phyloP scores from a whole-genome alignment of 2,329 filamentous ascomycete genomes.

The Ophiocordyceps camponoti-floridani region DNA sequence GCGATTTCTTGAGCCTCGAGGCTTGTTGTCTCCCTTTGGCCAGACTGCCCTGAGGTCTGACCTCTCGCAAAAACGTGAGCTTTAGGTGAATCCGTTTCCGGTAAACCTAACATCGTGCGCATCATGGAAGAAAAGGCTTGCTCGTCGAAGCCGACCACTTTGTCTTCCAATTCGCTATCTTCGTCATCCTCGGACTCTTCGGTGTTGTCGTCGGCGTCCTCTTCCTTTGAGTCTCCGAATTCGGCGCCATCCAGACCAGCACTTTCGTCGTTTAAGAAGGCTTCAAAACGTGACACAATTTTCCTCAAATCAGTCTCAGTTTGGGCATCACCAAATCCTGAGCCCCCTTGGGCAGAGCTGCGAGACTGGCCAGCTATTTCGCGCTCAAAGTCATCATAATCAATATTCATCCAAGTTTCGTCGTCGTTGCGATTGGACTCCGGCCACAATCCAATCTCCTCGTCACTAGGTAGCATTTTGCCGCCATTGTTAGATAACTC shows the following conservation, averaged over 20 bases:
- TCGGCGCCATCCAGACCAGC: slow-evolving; percentile 68
- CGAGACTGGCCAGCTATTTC: slow-evolving; percentile 42
- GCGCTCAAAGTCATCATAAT: slow-evolving; percentile 73
- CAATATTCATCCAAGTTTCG: slow-evolving; percentile 83
- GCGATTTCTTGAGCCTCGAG: slow-evolving; percentile 30
- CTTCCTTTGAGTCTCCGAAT: slow-evolving; percentile 53
- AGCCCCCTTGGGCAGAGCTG: slow-evolving; percentile 8
- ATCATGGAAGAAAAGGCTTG: slow-evolving; percentile 74
- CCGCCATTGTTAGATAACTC: slow-evolving; percentile 60
- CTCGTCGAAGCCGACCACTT: slow-evolving; percentile 67
- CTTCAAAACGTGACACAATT: slow-evolving; percentile 86
- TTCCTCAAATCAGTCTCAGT: slow-evolving; percentile 66
- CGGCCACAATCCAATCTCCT: slow-evolving; percentile 57
- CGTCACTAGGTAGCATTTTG: slow-evolving; percentile 44
- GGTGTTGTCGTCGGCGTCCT: slow-evolving; percentile 30
- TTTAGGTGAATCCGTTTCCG: slow-evolving; percentile 8
- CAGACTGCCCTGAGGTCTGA: background rate
- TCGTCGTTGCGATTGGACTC: slow-evolving; percentile 49
- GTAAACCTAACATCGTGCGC: slow-evolving; percentile 73
- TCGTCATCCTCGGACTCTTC: slow-evolving; percentile 32
- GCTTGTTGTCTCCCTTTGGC: background rate
- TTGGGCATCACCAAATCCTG: slow-evolving; percentile 45
- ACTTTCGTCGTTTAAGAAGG: slow-evolving; percentile 72
- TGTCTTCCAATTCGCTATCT: slow-evolving; percentile 49
- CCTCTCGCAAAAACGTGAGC: background rate